Evolutionary conservation across 768 basidiomycete genomes (phyloP).

Genomic region (Suillus discolor): DNA sequence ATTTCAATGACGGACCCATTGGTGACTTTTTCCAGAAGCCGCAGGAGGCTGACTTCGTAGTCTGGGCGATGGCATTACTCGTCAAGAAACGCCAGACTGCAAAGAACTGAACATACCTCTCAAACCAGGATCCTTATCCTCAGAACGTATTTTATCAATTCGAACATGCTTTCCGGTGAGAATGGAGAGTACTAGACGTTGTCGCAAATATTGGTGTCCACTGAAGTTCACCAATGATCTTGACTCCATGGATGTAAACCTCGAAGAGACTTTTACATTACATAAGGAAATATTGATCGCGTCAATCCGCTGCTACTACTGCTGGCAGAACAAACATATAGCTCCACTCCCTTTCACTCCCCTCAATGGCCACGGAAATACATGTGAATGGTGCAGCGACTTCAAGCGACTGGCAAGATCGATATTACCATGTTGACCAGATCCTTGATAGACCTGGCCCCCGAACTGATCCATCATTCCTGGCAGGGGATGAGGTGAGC

Average conservation of each 20-base stretch:
- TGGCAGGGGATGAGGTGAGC: constrained; percentile 77
- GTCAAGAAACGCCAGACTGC: constrained; percentile 1
- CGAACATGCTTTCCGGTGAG: constrained; percentile 84
- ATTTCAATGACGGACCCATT: constrained; percentile 97
- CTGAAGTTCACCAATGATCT: constrained; percentile 58
- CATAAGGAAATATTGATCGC: constrained; percentile 19
- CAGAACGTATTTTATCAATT: constrained; percentile 85
- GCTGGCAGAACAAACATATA: background rate
- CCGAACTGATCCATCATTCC: constrained; percentile 82
- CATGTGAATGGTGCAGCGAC: constrained; percentile 39
- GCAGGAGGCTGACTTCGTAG: constrained; percentile 88
- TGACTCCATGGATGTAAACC: constrained; percentile 41
- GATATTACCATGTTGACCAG: constrained; percentile 86
- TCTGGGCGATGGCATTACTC: constrained; percentile 47
- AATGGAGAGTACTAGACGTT: constrained; percentile 85
- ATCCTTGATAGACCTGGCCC: constrained; percentile 86
- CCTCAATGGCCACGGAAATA: constrained; percentile 26
- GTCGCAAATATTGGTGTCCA: constrained; percentile 82
- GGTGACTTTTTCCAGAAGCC: constrained; percentile 86
- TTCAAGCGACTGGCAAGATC: constrained; percentile 52
- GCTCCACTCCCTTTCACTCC: constrained; percentile 1
- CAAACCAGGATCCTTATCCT: constrained; percentile 96
- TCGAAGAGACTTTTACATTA: constrained; percentile 18
- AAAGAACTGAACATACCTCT: constrained; percentile 53
- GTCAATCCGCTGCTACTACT: background rate